These are phyloP conservation scores for Cylindricascospora bacillispora DNA, from an alignment of 1,139 yeast species.

Conservation along the genomic window DNA sequence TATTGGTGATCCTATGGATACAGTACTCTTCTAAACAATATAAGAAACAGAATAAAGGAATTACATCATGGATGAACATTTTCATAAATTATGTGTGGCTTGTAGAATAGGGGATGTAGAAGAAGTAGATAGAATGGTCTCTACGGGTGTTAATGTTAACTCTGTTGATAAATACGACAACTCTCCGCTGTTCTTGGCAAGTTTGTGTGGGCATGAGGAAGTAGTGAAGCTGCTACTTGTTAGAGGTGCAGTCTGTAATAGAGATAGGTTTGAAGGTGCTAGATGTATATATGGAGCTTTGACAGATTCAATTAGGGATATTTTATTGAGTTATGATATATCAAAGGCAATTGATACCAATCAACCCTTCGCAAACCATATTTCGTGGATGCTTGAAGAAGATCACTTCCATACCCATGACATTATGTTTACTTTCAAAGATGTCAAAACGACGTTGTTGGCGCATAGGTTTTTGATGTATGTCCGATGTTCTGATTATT, in stretches of 20 bases:
- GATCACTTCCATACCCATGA: constrained; percentile 30
- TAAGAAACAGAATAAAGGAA: too few species aligned
- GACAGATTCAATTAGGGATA: constrained; percentile 48
- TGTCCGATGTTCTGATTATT: constrained; percentile 17
- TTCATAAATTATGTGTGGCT: constrained; percentile 40
- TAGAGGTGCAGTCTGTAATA: constrained; percentile 63
- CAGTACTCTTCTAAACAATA: too few species aligned
- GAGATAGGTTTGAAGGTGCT: constrained; percentile 72
- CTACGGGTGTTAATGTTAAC: constrained; percentile 45
- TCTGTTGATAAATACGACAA: constrained; percentile 62
- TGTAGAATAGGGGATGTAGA: constrained; percentile 61
- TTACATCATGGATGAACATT: constrained; percentile 14
- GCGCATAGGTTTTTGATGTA: constrained; percentile 30
- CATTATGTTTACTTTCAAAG: constrained; percentile 25
- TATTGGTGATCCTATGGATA: too few species aligned
- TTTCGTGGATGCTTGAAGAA: constrained; percentile 37
- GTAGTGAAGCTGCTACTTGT: constrained; percentile 49
- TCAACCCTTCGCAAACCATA: constrained; percentile 68
- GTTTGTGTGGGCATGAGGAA: constrained; percentile 59
- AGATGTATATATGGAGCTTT: constrained; percentile 71
- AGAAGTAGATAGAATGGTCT: constrained; percentile 43
- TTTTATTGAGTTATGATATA: constrained; percentile 49
- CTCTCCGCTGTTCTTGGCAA: constrained; percentile 60
- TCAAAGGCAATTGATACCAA: constrained; percentile 53
- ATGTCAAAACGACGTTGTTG: constrained; percentile 4